phyloP scores from a whole-genome alignment of 371 early-diverging fungal species.

The Zopfochytrium polystomum region DNA sequence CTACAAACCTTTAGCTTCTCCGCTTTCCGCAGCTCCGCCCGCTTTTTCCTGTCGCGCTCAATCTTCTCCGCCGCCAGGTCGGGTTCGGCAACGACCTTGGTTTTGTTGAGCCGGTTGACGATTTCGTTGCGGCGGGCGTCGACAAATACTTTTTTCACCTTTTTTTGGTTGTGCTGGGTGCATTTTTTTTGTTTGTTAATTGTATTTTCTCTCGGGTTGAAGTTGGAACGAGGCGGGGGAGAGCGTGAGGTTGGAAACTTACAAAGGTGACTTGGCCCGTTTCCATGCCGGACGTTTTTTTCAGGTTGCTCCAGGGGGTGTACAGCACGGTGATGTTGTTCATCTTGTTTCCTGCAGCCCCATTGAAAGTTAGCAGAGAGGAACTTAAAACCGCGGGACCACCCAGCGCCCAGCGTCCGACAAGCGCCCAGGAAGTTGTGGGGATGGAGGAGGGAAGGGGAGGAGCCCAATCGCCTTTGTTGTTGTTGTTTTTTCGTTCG shows the following conservation, averaged over 20 bases:
- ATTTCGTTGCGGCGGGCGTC: constrained; percentile 76
- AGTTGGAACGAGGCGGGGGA: no score
- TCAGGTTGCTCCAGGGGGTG: constrained; percentile 92
- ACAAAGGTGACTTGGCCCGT: constrained; percentile 93
- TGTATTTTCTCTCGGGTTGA: no score
- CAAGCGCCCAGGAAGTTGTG: no score
- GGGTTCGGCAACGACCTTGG: constrained; percentile 70
- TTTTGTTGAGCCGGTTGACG: constrained; percentile 91
- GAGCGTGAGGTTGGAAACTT: no score
- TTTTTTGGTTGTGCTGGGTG: constrained; percentile 70
- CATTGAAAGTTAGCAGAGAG: neutral
- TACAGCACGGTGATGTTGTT: constrained; percentile 82
- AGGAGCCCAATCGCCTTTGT: no score
- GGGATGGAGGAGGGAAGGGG: no score
- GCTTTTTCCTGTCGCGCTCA: constrained; percentile 58
- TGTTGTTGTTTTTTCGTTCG: no score
- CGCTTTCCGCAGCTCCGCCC: constrained; percentile 45
- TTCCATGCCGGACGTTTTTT: constrained; percentile 90
- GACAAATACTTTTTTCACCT: constrained; percentile 77
- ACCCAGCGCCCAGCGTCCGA: no score
- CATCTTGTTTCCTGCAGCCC: constrained; percentile 62
- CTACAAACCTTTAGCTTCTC: no score
- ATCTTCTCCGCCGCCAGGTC: constrained; percentile 74
- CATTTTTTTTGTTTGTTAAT: no score
- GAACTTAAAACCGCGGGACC: no score